Evolutionary conservation across 345 rosid genomes (phyloP).

Genomic region (Geranium brycei): DNA sequence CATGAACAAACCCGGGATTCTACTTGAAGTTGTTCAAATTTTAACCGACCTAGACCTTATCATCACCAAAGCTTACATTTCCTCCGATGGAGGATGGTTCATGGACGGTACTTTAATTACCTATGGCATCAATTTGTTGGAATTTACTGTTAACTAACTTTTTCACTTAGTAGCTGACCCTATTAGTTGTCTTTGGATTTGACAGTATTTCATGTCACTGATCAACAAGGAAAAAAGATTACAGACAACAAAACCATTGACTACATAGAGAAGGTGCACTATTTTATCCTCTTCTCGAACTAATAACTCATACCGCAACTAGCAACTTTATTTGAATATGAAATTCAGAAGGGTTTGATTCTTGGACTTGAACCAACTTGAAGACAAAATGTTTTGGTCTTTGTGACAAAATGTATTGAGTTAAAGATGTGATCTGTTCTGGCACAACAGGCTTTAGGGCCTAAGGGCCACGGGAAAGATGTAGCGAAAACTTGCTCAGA

Average conservation of each 20-base stretch:
- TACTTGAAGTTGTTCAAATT: conserved; percentile 90
- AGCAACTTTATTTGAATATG: not conserved
- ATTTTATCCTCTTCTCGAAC: not conserved
- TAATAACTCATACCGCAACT: not conserved
- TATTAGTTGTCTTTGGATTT: conserved; percentile 4
- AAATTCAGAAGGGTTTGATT: not conserved
- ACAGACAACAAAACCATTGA: conserved; percentile 63
- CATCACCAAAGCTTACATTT: conserved; percentile 86
- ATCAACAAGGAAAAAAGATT: conserved; percentile 76
- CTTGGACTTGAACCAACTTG: too few relatives aligned
- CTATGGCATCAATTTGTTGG: not conserved
- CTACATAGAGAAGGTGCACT: conserved; percentile 58
- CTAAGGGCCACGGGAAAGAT: conserved; percentile 38
- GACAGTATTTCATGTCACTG: conserved; percentile 72
- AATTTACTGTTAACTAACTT: too few relatives aligned
- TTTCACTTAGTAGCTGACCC: not conserved
- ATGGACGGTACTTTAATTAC: conserved; percentile 61
- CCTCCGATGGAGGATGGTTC: conserved; percentile 98
- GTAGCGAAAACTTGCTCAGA: conserved; percentile 47
- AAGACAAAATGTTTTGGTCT: too few relatives aligned
- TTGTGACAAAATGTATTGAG: too few relatives aligned
- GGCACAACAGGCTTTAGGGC: conserved; percentile 57
- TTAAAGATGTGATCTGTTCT: too few relatives aligned
- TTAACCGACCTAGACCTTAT: conserved; percentile 72
- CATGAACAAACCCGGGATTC: conserved; percentile 85